Conservation (phyloP, 768 basidiomycete genomes). For the Suillus placidus region DNA sequence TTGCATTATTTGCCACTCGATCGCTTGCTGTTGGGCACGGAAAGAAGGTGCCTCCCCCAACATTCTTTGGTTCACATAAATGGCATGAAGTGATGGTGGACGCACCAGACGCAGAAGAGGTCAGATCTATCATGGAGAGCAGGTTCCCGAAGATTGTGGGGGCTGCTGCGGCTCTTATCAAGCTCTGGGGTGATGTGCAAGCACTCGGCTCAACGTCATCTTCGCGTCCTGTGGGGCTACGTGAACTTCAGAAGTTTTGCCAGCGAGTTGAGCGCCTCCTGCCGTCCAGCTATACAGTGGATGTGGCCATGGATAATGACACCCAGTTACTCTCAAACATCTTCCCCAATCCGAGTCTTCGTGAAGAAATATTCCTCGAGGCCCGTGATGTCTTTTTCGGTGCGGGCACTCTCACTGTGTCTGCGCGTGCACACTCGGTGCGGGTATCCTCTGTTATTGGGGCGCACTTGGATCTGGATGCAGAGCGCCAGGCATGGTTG, state of each 20-base stretch:
- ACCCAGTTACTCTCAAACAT: constrained; percentile 39
- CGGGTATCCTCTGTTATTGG: constrained; percentile 58
- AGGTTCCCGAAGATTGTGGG: constrained; percentile 67
- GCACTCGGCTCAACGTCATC: constrained; percentile 53
- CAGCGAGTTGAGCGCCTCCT: constrained; percentile 66
- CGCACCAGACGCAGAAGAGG: constrained; percentile 66
- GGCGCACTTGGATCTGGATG: constrained; percentile 63
- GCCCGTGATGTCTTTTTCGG: constrained; percentile 93
- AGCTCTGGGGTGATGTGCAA: constrained; percentile 69
- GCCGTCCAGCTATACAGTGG: constrained; percentile 51
- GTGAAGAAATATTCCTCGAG: constrained; percentile 89
- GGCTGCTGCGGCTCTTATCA: constrained; percentile 54
- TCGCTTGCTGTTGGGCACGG: constrained; percentile 55
- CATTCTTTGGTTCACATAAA: constrained; percentile 86
- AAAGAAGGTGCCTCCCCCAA: constrained; percentile 54
- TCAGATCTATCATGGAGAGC: constrained; percentile 66
- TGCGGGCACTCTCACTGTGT: constrained; percentile 54
- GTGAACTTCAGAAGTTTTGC: constrained; percentile 86
- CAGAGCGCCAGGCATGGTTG: constrained; percentile 73
- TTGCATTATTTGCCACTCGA: constrained; percentile 88
- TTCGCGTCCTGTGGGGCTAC: constrained; percentile 66
- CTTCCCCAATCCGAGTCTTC: constrained; percentile 71
- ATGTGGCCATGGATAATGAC: constrained; percentile 37
- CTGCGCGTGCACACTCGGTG: constrained; percentile 52
- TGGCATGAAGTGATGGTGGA: constrained; percentile 71